Evolutionary conservation across 1,284 basidiomycete species (phyloP), one percentile per base, ranked within the genome.

Genomic region (Papiliotrema fonsecae): DNA sequence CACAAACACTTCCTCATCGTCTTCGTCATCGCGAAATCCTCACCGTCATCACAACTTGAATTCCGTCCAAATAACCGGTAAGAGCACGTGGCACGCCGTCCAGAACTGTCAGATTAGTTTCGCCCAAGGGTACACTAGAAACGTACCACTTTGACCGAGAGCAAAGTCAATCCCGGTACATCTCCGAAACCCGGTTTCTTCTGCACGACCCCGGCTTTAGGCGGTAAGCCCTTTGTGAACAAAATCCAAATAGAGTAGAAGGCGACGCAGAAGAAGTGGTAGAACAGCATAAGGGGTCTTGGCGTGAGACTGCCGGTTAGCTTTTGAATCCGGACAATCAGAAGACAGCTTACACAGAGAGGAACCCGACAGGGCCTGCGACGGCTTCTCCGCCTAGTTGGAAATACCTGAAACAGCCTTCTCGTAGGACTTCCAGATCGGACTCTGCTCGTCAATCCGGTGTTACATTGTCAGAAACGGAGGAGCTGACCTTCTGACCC

Each of bases 381-480:
- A 97, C 74, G 63, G 90, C 90, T 62, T 90, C 83, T 0, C 94
- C 96, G 21, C 94, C 94, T 6, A 82, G 79, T 69, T 97, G 89
- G 66, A 99, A 97, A 76, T 98, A 99, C 67, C 89, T 89, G 81
- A 98, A 97, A 75, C 96, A 98, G 0, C 94, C 94, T 31, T 83
- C 84, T 53, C 89, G 81, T 13, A 99, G 82, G 0, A 94, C 84
- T n/a, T 79, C 82, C 7, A 98, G 81, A 44, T 63, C 52, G 28
- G 57, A 49, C 49, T 58, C 56, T 61, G 37, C 18, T 16, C 6
- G 49, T 37, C 40, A 31, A 45, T 45, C 30, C 45, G 10, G 43
- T 42, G 28, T 49, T 32, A 40, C 43, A 51, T 35, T 21, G 56
- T 50, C 41, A 44, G 37, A 16, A 27, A 44, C 40, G 19, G 66